Evolutionary conservation across 257 asterid genomes (phyloP).

Genomic region (Galeopsis tetrahit): DNA sequence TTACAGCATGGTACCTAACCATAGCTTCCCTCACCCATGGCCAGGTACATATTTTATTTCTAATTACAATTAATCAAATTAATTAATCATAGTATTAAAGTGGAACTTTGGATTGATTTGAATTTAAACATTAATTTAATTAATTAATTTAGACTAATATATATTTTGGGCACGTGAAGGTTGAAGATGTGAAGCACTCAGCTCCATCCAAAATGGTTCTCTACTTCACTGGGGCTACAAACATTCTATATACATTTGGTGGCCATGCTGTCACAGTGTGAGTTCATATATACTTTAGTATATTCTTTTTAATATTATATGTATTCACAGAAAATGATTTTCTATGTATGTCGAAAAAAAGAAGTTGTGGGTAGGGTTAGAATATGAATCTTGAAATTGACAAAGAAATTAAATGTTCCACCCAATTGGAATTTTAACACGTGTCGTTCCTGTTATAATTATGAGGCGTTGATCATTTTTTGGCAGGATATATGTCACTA

Average conservation of each 20-base stretch:
- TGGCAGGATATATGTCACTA: too few species aligned
- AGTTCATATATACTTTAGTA: slow-evolving; percentile 27
- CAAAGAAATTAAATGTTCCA: too few species aligned
- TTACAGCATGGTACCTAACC: slow-evolving; percentile 85
- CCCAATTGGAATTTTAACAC: too few species aligned
- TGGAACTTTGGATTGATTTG: slow-evolving; percentile 45
- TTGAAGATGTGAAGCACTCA: slow-evolving; percentile 79
- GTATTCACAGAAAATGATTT: too few species aligned
- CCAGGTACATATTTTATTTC: slow-evolving; percentile 49
- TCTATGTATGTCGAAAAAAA: background rate
- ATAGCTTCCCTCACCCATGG: slow-evolving; percentile 79
- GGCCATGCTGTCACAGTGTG: slow-evolving; percentile 95
- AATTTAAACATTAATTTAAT: background rate
- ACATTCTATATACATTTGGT: slow-evolving; percentile 89
- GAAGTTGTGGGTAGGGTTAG: too few species aligned
- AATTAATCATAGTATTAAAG: slow-evolving; percentile 36
- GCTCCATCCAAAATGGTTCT: slow-evolving; percentile 83
- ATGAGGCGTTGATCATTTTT: too few species aligned
- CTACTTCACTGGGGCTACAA: slow-evolving; percentile 90
- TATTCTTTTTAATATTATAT: background rate
- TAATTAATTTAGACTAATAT: background rate
- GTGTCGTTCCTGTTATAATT: too few species aligned
- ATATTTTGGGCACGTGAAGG: slow-evolving; percentile 43
- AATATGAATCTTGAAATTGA: too few species aligned
- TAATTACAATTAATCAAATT: background rate